Evolutionary conservation across 225 moss, liverwort and hornwort genomes (phyloP).

Genomic region (Sphagnum contortum): DNA sequence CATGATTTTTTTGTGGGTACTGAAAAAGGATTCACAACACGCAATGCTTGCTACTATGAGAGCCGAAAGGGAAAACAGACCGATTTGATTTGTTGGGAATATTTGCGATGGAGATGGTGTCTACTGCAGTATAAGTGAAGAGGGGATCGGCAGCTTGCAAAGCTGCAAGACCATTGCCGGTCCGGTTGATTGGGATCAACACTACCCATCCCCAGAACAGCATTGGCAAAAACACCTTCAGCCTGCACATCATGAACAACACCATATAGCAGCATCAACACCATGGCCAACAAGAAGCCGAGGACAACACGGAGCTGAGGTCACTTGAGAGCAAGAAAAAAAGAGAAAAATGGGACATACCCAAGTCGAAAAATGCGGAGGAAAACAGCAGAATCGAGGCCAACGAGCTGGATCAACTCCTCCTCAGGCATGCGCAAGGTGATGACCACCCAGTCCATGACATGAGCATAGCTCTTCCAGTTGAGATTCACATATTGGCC

Average conservation of each 20-base stretch:
- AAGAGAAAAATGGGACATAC: slow-evolving; percentile 16
- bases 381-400: slow-evolving; percentile 73
- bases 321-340: too few relatives aligned
- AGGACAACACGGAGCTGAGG: too few relatives aligned
- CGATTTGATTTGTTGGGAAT: slow-evolving; percentile 68
- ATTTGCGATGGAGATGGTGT: slow-evolving; percentile 81
- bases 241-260: slow-evolving; percentile 24
- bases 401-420: slow-evolving; percentile 67
- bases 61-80: slow-evolving; percentile 12
- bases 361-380: slow-evolving; percentile 66
- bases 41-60: too few relatives aligned
- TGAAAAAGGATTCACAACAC: too few relatives aligned
- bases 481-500: slow-evolving; percentile 68
- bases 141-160: slow-evolving; percentile 17
- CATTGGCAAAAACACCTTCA: slow-evolving; percentile 82
- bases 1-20: too few relatives aligned
- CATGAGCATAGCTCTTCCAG: slow-evolving; percentile 58
- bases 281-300: too few relatives aligned
- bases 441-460: slow-evolving; percentile 85
- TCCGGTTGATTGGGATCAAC: slow-evolving; percentile 60
- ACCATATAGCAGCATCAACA: too few relatives aligned
- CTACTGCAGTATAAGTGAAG: slow-evolving; percentile 39
- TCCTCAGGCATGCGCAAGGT: slow-evolving; percentile 70
- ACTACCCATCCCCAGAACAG: slow-evolving; percentile 57
- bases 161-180: slow-evolving; percentile 41